Evolutionary conservation across 352 stramenopile species (phyloP), one percentile per base, ranked within the genome.

Genomic region (Phytophthora fragariaefolia): DNA sequence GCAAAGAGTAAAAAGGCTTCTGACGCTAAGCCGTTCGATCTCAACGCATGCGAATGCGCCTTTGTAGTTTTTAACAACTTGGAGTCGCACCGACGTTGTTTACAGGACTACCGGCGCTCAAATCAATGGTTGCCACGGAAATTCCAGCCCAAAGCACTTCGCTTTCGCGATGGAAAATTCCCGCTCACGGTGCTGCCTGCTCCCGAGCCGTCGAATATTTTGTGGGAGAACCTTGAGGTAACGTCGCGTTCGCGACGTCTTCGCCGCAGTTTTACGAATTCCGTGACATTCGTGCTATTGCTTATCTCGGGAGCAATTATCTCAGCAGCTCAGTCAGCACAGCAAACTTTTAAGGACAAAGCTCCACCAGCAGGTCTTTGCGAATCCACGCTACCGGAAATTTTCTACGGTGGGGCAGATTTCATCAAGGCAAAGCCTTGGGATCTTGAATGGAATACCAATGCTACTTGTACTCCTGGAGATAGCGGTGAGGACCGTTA

Each of bases 31-130:
- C 77, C 71, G 0, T 91, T 93, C 34, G 71, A 92, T 47, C 75
- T 78, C 48, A 76, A 84, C 2, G 81, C 80, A 4, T 93, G 83
- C 27, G 76, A 91, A 32, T 94, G 85, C 50, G 90, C 90, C 0
- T 96, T 96, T 51, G 82, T 97, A 0, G 85, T 96, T 6, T 97
- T 97, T 59, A 91, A 96, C 63, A 90, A 95, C 52, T 47, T 95
- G 38, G 89, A 96, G 58, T 96, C 85, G 9, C 76, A 72, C 6
- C 79, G 82, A 1, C 75, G 88, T 1, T 96, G 89, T 40, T 38
- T 96, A 10, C 64, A 79, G 13, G 90, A 97, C 77, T 96, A 97
- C 58, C 74, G 80, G 1, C 73, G 71, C 4, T 92, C 77, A 4
- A 66, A 67, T 3, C 64, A 64, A 22, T 82, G 74, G 69, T 63